Conservation (phyloP, 1,284 basidiomycete genomes). For the Peniophora sp. region DNA sequence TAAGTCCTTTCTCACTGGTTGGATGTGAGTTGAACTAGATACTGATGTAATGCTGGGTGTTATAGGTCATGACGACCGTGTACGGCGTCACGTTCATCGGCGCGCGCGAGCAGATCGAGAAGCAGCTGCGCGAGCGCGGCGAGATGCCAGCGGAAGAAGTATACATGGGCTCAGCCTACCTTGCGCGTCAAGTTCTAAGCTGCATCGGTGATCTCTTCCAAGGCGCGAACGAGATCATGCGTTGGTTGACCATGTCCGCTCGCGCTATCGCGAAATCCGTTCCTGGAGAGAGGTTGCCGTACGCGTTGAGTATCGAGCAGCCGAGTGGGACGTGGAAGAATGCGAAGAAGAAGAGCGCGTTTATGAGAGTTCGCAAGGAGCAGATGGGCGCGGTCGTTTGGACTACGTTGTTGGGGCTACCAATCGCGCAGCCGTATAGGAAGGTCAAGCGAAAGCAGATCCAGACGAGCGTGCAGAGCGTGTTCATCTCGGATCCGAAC, state of each 20-base stretch:
- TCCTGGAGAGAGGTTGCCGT: slow-evolving; percentile 64
- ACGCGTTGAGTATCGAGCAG: slow-evolving; percentile 30
- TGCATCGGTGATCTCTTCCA: slow-evolving; percentile 92
- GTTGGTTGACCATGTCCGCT: slow-evolving; percentile 82
- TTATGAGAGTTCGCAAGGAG: slow-evolving; percentile 60
- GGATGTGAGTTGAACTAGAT: not conserved
- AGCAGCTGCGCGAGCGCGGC: slow-evolving; percentile 74
- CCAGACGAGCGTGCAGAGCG: slow-evolving; percentile 80
- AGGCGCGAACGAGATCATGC: slow-evolving; percentile 88
- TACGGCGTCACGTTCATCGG: slow-evolving; percentile 97
- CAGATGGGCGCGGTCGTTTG: slow-evolving; percentile 96
- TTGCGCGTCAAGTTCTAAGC: slow-evolving; percentile 65
- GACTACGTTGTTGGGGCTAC: slow-evolving; percentile 92
- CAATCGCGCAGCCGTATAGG: slow-evolving; percentile 95
- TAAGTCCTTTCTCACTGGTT: slow-evolving; percentile 22
- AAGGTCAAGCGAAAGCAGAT: slow-evolving; percentile 80
- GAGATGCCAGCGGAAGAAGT: slow-evolving; percentile 70
- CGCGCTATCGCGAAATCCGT: slow-evolving; percentile 86
- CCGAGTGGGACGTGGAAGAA: slow-evolving; percentile 12
- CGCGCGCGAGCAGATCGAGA: slow-evolving; percentile 92
- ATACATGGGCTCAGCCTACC: slow-evolving; percentile 75
- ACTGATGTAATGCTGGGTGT: slow-evolving; percentile 4
- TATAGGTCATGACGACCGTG: slow-evolving; percentile 95
- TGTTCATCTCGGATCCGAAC: slow-evolving; percentile 91
- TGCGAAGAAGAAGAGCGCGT: slow-evolving; percentile 7